Conservation (phyloP, 1,284 basidiomycete genomes). For the Fomitopsis palustris region DNA sequence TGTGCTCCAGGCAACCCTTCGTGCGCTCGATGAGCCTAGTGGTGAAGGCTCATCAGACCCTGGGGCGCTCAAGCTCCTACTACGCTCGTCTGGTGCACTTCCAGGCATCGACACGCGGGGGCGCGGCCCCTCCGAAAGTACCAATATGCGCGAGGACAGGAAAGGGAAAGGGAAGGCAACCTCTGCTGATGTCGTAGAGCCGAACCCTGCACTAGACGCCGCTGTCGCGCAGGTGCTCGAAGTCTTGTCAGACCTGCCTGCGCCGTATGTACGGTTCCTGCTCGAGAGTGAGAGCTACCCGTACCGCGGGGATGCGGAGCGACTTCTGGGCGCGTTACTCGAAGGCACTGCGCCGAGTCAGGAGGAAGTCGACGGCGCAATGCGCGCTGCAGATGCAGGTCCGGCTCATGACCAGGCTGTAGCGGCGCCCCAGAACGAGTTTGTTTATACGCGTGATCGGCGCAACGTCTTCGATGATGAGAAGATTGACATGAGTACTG, state of each 20-base stretch:
- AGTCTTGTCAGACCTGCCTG: slow-evolving; percentile 59
- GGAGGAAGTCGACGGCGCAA: slow-evolving; percentile 29
- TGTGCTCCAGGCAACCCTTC: slow-evolving; percentile 48
- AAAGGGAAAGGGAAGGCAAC: slow-evolving; percentile 34
- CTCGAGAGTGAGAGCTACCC: slow-evolving; percentile 45
- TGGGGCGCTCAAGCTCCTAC: slow-evolving; percentile 56
- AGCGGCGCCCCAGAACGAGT: slow-evolving; percentile 18
- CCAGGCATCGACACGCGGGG: slow-evolving; percentile 42
- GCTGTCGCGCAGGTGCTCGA: slow-evolving; percentile 67
- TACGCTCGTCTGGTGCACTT: slow-evolving; percentile 55
- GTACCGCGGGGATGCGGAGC: slow-evolving; percentile 50
- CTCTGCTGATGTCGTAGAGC: background rate
- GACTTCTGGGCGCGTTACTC: slow-evolving; percentile 63
- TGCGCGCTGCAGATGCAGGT: slow-evolving; percentile 3
- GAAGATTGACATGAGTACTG: slow-evolving; percentile 54
- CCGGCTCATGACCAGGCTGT: background rate
- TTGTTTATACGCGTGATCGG: slow-evolving; percentile 43
- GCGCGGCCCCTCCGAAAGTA: slow-evolving; percentile 11
- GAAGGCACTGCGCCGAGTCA: slow-evolving; percentile 60
- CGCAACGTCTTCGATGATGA: slow-evolving; percentile 74
- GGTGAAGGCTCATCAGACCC: slow-evolving; percentile 29
- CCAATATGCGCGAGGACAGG: slow-evolving; percentile 34
- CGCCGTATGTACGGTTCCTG: slow-evolving; percentile 53
- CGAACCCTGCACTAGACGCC: slow-evolving; percentile 45
- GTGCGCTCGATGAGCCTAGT: slow-evolving; percentile 29